Conservation (phyloP, 139 green algal genomes). For the Chlamydomonas schloesseri region DNA sequence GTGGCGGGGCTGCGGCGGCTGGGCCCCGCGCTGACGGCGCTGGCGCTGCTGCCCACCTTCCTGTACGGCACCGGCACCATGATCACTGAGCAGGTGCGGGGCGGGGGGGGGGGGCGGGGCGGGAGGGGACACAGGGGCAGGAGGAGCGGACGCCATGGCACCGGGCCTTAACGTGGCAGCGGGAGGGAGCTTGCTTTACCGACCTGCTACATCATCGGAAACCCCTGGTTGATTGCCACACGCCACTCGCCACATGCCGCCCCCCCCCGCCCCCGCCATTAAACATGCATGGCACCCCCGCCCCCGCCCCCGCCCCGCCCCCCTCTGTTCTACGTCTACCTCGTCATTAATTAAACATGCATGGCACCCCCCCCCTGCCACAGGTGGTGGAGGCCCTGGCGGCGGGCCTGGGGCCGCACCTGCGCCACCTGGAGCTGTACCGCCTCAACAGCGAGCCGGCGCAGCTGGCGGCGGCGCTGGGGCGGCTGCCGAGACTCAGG, state of each 20-base stretch:
- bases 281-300: no score
- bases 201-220: no score
- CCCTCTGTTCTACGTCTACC: no score
- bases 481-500: neutral
- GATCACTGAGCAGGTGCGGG: slow-evolving; percentile 4
- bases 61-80: slow-evolving; percentile 37
- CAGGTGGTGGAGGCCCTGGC: slow-evolving; percentile 17
- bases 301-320: no score
- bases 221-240: no score
- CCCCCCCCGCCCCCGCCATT: neutral
- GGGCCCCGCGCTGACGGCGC: neutral
- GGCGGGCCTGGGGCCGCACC: neutral
- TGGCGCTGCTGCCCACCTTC: slow-evolving; percentile 39
- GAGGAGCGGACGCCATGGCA: no score
- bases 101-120: neutral
- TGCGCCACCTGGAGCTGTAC: slow-evolving; percentile 32
- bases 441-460: slow-evolving; percentile 7
- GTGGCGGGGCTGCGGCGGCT: neutral
- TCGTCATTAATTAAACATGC: no score
- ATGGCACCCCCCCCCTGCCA: neutral
- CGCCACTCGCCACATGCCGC: no score
- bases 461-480: slow-evolving; percentile 10
- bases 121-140: neutral
- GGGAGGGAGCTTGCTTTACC: no score
- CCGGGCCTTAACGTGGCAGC: no score